Evolutionary conservation across 371 early-diverging fungal genomes (phyloP).

Genomic region (Rhizopus microsporus): DNA sequence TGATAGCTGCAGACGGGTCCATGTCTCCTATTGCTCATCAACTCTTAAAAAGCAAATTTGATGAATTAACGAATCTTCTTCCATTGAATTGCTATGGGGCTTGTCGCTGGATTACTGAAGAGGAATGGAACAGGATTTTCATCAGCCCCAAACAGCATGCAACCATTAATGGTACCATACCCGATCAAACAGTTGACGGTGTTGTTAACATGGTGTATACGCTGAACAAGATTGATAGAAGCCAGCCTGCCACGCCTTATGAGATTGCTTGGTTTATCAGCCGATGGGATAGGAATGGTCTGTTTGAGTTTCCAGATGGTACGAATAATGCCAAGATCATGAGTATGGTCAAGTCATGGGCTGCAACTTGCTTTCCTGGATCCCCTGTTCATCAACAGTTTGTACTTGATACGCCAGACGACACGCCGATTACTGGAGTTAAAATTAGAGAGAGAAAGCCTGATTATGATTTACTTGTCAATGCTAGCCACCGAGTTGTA

Average conservation of each 20-base stretch:
- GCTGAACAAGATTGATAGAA: conserved; percentile 6
- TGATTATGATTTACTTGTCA: background rate
- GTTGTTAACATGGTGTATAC: conserved; percentile 5
- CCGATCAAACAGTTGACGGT: background rate
- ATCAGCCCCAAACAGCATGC: background rate
- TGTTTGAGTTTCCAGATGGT: background rate
- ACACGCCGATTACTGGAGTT: background rate
- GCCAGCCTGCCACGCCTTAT: conserved; percentile 1
- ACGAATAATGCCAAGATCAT: conserved; percentile 1
- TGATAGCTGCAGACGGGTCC: conserved; percentile 20
- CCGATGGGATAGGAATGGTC: background rate
- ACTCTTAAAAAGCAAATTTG: conserved; percentile 4
- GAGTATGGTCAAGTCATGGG: conserved; percentile 5
- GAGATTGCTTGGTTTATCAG: background rate
- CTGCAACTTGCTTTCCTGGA: background rate
- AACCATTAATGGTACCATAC: background rate
- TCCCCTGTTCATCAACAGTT: background rate
- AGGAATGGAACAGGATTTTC: conserved; percentile 8
- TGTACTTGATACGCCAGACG: conserved; percentile 1
- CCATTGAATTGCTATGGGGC: conserved; percentile 3
- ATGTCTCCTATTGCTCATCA: conserved; percentile 14
- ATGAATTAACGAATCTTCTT: background rate
- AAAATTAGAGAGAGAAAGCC: conserved; percentile 15
- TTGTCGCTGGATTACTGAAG: conserved; percentile 10
- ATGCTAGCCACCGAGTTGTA: conserved; percentile 2